phyloP scores from a whole-genome alignment of 129 eudicot species.

The Sambucus nigra region DNA sequence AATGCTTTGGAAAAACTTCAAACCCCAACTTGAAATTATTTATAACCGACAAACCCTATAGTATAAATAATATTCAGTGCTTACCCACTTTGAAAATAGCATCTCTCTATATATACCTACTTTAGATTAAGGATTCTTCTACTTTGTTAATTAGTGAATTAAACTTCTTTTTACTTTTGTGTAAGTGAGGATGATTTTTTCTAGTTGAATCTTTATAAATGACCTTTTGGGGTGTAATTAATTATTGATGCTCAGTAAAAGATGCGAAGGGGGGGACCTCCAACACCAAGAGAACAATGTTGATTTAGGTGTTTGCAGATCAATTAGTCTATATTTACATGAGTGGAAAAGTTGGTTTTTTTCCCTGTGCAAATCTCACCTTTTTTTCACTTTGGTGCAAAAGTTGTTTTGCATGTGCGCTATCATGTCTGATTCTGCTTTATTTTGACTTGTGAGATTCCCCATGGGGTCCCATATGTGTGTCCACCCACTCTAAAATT shows the following conservation, averaged over 20 bases:
- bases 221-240: not conserved
- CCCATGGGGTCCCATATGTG: conserved; percentile 2
- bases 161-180: not conserved
- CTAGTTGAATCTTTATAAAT: not conserved
- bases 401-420: conserved; percentile 26
- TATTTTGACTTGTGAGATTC: conserved; percentile 25
- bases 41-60: no score
- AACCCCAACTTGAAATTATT: no score
- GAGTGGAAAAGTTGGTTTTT: conserved; percentile 6
- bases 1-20: no score
- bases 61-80: no score
- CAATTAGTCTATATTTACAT: not conserved
- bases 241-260: not conserved
- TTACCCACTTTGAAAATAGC: no score
- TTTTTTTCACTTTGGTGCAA: conserved; percentile 15
- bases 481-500: conserved; percentile 14
- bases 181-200: not conserved
- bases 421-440: conserved; percentile 14
- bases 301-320: not conserved
- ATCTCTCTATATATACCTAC: no score
- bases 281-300: not conserved
- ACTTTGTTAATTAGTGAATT: not conserved
- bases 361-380: conserved; percentile 13
- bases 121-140: not conserved
- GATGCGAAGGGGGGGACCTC: not conserved